Evolutionary conservation across 148 eudicot species (phyloP).

Genomic region (Camellia japonica): DNA sequence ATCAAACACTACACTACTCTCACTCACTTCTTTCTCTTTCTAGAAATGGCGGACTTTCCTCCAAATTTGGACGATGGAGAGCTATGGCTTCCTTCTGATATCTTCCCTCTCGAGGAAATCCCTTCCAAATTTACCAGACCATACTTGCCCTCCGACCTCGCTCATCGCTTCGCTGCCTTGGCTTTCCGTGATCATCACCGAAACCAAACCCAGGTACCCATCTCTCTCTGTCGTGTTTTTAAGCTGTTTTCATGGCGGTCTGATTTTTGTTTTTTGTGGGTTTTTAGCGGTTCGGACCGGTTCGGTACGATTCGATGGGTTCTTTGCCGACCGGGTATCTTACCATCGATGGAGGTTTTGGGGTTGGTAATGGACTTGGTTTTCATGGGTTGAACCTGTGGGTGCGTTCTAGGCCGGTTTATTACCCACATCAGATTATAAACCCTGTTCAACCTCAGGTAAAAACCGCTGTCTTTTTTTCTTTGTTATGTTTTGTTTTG

Average conservation of each 20-base stretch:
- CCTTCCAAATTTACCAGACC: too few species aligned
- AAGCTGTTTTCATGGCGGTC: neutral
- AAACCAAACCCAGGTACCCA: neutral
- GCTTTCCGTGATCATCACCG: neutral
- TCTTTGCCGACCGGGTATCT: neutral
- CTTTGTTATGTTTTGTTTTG: neutral
- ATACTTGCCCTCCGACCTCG: neutral
- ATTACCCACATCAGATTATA: neutral
- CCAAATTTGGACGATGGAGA: slow-evolving; percentile 24
- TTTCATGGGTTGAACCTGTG: neutral
- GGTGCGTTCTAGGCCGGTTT: neutral
- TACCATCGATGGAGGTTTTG: neutral
- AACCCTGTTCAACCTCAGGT: slow-evolving; percentile 17
- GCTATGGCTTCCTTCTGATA: slow-evolving; percentile 25
- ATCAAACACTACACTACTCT: too few species aligned
- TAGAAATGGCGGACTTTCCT: slow-evolving; percentile 23
- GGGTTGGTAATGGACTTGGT: neutral
- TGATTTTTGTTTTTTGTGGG: too few species aligned
- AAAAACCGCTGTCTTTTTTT: neutral
- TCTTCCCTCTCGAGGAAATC: slow-evolving; percentile 13
- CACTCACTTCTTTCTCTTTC: neutral
- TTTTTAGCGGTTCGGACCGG: neutral
- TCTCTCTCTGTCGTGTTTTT: too few species aligned
- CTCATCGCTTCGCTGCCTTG: slow-evolving; percentile 3
- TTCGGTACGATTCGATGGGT: neutral